Conservation (phyloP, 805 yeast species). For the Hanseniaspora osmophila region DNA sequence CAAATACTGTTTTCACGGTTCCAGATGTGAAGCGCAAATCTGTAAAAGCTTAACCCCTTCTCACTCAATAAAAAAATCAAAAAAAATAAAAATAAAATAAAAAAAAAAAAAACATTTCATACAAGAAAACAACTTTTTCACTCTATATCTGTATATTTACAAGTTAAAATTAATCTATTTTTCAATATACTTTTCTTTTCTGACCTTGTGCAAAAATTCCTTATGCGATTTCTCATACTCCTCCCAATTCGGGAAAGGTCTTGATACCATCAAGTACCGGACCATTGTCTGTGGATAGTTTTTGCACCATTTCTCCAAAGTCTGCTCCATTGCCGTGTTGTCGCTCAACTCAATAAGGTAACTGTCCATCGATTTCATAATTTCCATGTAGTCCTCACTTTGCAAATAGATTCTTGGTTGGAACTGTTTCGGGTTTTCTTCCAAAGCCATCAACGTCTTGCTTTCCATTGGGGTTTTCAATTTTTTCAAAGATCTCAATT, state of each 20-base stretch:
- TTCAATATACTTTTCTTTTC: conserved; percentile 5
- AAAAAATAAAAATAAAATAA: neutral
- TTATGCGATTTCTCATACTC: conserved; percentile 10
- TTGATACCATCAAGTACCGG: conserved; percentile 15
- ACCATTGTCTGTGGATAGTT: conserved; percentile 24
- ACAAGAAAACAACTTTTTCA: too few species aligned
- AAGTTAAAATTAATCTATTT: neutral
- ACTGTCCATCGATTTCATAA: conserved; percentile 12
- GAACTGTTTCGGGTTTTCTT: conserved; percentile 11
- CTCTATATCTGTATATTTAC: neutral
- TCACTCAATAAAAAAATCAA: neutral
- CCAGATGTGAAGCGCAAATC: neutral
- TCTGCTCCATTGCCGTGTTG: conserved; percentile 4
- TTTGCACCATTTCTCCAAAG: conserved; percentile 10
- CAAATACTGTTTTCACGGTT: neutral
- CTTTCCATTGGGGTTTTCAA: neutral
- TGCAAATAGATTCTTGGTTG: conserved; percentile 19
- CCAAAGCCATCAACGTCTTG: conserved; percentile 8
- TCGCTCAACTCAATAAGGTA: conserved; percentile 14
- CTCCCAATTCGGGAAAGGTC: conserved; percentile 15
- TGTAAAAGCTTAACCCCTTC: neutral
- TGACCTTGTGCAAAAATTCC: conserved; percentile 9
- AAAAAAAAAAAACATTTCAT: too few species aligned
- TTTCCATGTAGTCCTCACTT: conserved; percentile 9
- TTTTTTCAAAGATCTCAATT: conserved; percentile 13